Percentiles rank a stretch among this genome's conserved stretches.
Evolutionary conservation across 768 basidiomycete species (phyloP).

Genomic region (Boletus reticulatus): DNA sequence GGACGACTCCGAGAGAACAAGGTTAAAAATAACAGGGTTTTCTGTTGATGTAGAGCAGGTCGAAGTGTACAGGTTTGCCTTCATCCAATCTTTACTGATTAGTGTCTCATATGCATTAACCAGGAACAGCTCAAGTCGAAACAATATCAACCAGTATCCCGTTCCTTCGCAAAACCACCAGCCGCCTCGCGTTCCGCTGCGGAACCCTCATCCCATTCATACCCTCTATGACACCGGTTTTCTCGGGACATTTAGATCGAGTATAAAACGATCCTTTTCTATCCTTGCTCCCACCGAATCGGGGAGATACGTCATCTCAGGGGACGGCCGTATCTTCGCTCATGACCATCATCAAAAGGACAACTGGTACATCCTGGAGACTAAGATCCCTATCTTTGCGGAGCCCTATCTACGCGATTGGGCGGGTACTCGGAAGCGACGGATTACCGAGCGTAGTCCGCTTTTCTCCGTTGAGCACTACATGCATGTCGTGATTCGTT

Average conservation of each 20-base stretch:
- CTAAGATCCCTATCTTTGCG: slow-evolving; percentile 19
- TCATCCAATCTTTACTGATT: neutral
- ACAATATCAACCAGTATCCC: slow-evolving; percentile 48
- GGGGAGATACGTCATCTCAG: slow-evolving; percentile 47
- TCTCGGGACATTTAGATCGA: slow-evolving; percentile 24
- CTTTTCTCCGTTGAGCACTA: slow-evolving; percentile 57
- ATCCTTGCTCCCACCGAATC: slow-evolving; percentile 48
- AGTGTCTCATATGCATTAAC: slow-evolving; percentile 5
- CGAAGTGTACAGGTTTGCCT: slow-evolving; percentile 63
- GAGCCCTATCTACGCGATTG: slow-evolving; percentile 22
- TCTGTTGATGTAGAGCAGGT: slow-evolving; percentile 57
- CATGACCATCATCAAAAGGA: slow-evolving; percentile 20
- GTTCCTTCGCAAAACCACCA: slow-evolving; percentile 56
- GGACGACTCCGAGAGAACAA: slow-evolving; percentile 45
- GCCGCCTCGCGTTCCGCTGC: slow-evolving; percentile 62
- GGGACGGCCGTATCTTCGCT: slow-evolving; percentile 50
- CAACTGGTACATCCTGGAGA: slow-evolving; percentile 28
- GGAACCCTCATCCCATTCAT: slow-evolving; percentile 48
- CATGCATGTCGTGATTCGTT: slow-evolving; percentile 50
- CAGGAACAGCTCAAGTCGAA: slow-evolving; percentile 43
- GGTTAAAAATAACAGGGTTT: slow-evolving; percentile 56
- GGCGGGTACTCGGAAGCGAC: slow-evolving; percentile 31
- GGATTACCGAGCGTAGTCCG: slow-evolving; percentile 51
- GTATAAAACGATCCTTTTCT: slow-evolving; percentile 38
- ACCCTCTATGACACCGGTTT: slow-evolving; percentile 47